These are phyloP conservation scores for Amorphotheca resinae DNA, from an alignment of 495 filamentous ascomycete species.

Conservation along the genomic window DNA sequence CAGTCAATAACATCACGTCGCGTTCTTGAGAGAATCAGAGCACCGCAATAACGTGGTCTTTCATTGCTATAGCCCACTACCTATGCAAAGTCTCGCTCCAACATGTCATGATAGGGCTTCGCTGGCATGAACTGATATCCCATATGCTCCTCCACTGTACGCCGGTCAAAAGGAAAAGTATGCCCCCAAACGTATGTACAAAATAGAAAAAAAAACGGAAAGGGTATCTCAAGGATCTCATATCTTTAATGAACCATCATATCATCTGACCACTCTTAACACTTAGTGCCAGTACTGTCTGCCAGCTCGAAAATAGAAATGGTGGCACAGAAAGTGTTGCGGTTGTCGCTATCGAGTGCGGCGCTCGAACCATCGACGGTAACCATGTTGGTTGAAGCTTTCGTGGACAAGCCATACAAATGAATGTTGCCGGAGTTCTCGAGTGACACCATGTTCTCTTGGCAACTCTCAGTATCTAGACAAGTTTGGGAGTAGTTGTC, in stretches of 20 bases:
- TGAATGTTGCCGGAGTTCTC: conserved; percentile 56
- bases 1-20: too few relatives aligned
- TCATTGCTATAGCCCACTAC: too few relatives aligned
- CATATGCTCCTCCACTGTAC: background rate
- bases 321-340: conserved; percentile 64
- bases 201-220: too few relatives aligned
- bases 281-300: background rate
- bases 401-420: conserved; percentile 74
- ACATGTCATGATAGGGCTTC: background rate
- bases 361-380: conserved; percentile 41
- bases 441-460: conserved; percentile 76
- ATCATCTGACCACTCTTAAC: background rate
- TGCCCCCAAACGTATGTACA: conserved; percentile 15
- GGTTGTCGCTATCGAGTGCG: conserved; percentile 52
- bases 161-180: background rate
- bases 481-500: conserved; percentile 75
- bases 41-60: too few relatives aligned
- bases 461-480: conserved; percentile 62
- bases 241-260: background rate
- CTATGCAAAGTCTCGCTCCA: too few relatives aligned
- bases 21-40: too few relatives aligned
- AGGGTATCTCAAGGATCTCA: conserved; percentile 8
- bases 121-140: background rate
- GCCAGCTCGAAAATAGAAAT: conserved; percentile 45
- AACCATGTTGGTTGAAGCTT: conserved; percentile 80